These are phyloP conservation scores for Zasmidium cellare DNA, from an alignment of 2,329 filamentous ascomycete genomes.

Conservation along the genomic window DNA sequence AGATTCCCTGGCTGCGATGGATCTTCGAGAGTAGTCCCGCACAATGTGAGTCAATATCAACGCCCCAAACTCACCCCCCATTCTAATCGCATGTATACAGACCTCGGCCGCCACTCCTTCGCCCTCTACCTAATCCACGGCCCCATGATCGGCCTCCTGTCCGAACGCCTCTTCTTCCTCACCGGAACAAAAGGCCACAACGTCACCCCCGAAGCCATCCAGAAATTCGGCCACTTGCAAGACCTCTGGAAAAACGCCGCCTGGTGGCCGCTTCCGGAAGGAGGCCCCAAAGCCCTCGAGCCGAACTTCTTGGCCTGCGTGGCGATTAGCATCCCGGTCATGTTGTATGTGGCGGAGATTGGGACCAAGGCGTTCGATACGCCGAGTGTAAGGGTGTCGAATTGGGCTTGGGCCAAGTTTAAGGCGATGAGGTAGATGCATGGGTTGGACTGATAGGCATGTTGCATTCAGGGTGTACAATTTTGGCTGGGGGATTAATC, in stretches of 20 bases:
- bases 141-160: constrained; percentile 81
- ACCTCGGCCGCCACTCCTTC: constrained; percentile 63
- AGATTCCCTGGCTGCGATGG: constrained; percentile 25
- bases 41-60: constrained; percentile 27
- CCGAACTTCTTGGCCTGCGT: constrained; percentile 28
- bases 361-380: constrained; percentile 28
- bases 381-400: constrained; percentile 23
- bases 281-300: constrained; percentile 23
- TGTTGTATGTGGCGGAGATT: constrained; percentile 29
- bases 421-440: constrained; percentile 16
- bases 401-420: constrained; percentile 23
- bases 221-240: constrained; percentile 19
- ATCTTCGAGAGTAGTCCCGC: constrained; percentile 24
- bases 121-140: constrained; percentile 65
- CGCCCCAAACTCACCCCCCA: too few relatives aligned
- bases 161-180: constrained; percentile 86
- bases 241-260: constrained; percentile 23
- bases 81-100: constrained; percentile 13
- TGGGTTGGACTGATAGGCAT: too few relatives aligned
- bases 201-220: constrained; percentile 17
- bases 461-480: too few relatives aligned
- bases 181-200: constrained; percentile 25
- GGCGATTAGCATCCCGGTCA: constrained; percentile 23
- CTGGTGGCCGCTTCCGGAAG: constrained; percentile 29
- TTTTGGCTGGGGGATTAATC: too few relatives aligned